Conservation (phyloP, 208 protist species). For the Herpetomonas samuelpessoai region DNA sequence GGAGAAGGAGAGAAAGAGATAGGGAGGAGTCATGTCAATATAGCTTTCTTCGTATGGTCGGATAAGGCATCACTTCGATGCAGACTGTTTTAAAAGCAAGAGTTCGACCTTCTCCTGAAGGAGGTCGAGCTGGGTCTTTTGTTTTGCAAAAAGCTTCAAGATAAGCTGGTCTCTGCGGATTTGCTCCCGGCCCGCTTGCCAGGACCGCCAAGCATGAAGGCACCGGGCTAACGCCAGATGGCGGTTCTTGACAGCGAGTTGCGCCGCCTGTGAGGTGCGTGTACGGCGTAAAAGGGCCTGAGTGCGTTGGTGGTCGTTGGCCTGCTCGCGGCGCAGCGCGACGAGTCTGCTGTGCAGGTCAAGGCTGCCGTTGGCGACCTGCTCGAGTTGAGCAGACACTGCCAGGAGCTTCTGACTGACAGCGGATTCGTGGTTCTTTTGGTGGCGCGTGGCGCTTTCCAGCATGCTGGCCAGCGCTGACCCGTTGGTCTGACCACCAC, state of each 20-base stretch:
- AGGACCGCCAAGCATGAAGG: constrained; percentile 1
- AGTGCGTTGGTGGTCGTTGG: background rate
- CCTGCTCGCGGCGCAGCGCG: background rate
- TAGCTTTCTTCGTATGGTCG: too few species aligned
- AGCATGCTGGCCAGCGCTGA: too few species aligned
- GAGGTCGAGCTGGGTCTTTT: constrained; percentile 1
- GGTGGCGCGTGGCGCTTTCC: background rate
- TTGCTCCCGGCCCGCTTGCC: background rate
- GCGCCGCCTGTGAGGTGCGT: too few species aligned
- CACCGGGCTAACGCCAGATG: background rate
- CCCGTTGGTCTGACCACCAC: too few species aligned
- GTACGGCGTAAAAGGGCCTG: background rate
- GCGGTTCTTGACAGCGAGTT: background rate
- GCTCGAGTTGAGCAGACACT: background rate
- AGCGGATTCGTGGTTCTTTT: background rate
- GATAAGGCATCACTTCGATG: too few species aligned
- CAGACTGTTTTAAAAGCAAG: too few species aligned
- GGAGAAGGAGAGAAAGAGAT: too few species aligned
- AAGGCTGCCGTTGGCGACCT: background rate
- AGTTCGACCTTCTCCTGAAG: constrained; percentile 1
- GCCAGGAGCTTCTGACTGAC: background rate
- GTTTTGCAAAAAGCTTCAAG: constrained; percentile 3
- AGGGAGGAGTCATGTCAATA: too few species aligned
- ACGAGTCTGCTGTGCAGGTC: background rate
- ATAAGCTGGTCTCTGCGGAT: background rate